A percentile compares a stretch with the other conserved stretches of the same genome.
These are phyloP conservation scores for Botryosphaeria dothidea DNA, from an alignment of 2,329 filamentous ascomycete species.

Conservation along the genomic window DNA sequence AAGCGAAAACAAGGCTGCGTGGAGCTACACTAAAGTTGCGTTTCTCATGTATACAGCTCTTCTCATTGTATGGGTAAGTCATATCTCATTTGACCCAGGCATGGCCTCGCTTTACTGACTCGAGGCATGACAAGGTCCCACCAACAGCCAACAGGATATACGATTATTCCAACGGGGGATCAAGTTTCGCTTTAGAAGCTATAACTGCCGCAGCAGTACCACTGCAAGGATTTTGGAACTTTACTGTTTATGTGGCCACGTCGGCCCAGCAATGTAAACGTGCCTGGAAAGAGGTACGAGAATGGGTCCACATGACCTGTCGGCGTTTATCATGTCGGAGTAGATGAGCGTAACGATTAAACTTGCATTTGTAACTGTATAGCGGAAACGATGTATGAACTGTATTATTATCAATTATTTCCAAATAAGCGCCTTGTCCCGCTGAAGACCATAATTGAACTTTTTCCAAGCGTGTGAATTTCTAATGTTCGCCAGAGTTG, in stretches of 20 bases:
- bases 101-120: background rate
- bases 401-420: too few relatives aligned
- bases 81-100: too few relatives aligned
- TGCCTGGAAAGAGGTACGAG: background rate
- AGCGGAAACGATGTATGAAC: too few relatives aligned
- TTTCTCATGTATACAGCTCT: constrained; percentile 72
- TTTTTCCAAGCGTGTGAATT: too few relatives aligned
- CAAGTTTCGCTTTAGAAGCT: constrained; percentile 62
- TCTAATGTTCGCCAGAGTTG: too few relatives aligned
- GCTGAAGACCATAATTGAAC: too few relatives aligned
- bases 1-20: constrained; percentile 50
- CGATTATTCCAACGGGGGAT: constrained; percentile 51
- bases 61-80: constrained; percentile 65
- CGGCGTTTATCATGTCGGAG: too few relatives aligned
- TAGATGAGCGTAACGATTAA: too few relatives aligned
- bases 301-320: too few relatives aligned
- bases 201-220: constrained; percentile 74
- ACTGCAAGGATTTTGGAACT: constrained; percentile 83
- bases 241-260: constrained; percentile 73
- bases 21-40: constrained; percentile 70
- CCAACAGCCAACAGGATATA: constrained; percentile 80
- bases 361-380: too few relatives aligned
- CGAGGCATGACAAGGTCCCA: constrained; percentile 51
- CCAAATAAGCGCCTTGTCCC: too few relatives aligned
- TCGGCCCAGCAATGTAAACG: constrained; percentile 58